Evolutionary conservation across 768 basidiomycete species (phyloP), one percentile per base, ranked within the genome.

Genomic region (Naganishia onofrii): DNA sequence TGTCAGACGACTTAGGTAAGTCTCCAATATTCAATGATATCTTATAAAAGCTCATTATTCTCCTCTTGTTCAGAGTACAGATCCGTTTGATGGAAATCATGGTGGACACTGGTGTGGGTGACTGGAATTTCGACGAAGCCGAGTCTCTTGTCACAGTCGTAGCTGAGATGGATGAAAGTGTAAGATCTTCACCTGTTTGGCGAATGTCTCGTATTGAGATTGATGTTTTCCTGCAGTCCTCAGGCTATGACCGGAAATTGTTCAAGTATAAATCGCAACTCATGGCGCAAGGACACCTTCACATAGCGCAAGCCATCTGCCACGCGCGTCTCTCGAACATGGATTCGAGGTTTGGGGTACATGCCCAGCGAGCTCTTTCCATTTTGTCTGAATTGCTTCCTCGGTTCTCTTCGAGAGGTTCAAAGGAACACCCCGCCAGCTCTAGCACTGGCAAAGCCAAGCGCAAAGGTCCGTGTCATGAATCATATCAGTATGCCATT

Each of bases 1-100:
- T 6, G 68, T 78, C 17, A 67, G 77, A n/a, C 60, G 75, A 48
- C 29, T 72, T 38, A 66, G 53, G 66, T 70, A 64, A 70, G 36
- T 55, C 58, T 54, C 15, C 15, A 66, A 58, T 44, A 17, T 70
- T 91, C 90, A 83, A 84, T 68, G 87, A 89, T 17, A 87, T 86
- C 68, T 84, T 87, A 0, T 74, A 83, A 34, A 80, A 85, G 48
- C 84, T 32, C 7, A 28, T 17, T 10, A 34, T 46, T 15, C 2
- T 32, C 23, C 23, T 29, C 23, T 26, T 51, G 12, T 26, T 4
- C 42, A 85, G 88, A 69, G 81, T 87, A 19, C 73, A 89, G 42
- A 67, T 89, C 8, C 82, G 85, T 34, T 82, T 82, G 68, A 79
- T 92, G 72, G 86, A 88, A 46, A 82, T 68, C 64, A 79, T 55